Percentiles rank a stretch among this genome's conserved stretches.
Conservation (phyloP, 768 basidiomycete species). For the Auriscalpium microsporum region DNA sequence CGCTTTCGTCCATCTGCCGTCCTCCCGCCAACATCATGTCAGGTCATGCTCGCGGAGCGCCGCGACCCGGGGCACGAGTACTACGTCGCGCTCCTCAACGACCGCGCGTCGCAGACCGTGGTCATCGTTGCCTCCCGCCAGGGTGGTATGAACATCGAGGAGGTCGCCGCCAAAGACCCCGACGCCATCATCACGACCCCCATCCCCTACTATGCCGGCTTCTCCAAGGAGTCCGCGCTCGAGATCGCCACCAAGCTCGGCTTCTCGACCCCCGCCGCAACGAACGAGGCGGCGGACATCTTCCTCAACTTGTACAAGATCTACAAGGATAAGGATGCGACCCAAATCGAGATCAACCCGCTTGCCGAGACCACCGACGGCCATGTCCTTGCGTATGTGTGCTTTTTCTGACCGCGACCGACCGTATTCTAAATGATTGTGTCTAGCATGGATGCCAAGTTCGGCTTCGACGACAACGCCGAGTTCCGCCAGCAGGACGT, state of each 20-base stretch:
- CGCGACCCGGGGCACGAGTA: constrained; percentile 93
- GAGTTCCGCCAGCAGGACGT: constrained; percentile 94
- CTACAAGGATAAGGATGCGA: constrained; percentile 98
- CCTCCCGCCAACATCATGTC: background rate
- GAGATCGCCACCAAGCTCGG: constrained; percentile 85
- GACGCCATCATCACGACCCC: constrained; percentile 91
- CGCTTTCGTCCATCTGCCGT: background rate
- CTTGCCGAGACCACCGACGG: constrained; percentile 90
- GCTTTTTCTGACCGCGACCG: background rate
- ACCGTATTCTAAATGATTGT: background rate
- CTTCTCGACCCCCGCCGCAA: constrained; percentile 62
- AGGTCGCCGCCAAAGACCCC: constrained; percentile 95
- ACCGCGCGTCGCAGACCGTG: constrained; percentile 80
- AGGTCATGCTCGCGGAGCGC: constrained; percentile 98
- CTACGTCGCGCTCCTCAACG: constrained; percentile 95
- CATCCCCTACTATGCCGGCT: constrained; percentile 76
- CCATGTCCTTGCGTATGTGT: constrained; percentile 80
- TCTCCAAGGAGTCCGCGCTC: constrained; percentile 64
- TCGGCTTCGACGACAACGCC: constrained; percentile 99
- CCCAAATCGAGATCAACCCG: constrained; percentile 99
- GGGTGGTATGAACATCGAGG: constrained; percentile 99
- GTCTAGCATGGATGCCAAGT: constrained; percentile 96
- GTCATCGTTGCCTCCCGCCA: constrained; percentile 91
- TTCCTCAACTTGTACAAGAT: constrained; percentile 93
- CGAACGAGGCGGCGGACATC: constrained; percentile 83